Percentiles rank a stretch among this genome's conserved stretches.
Conservation (phyloP, 805 yeast species). For the Scheffersomyces spartinae region DNA sequence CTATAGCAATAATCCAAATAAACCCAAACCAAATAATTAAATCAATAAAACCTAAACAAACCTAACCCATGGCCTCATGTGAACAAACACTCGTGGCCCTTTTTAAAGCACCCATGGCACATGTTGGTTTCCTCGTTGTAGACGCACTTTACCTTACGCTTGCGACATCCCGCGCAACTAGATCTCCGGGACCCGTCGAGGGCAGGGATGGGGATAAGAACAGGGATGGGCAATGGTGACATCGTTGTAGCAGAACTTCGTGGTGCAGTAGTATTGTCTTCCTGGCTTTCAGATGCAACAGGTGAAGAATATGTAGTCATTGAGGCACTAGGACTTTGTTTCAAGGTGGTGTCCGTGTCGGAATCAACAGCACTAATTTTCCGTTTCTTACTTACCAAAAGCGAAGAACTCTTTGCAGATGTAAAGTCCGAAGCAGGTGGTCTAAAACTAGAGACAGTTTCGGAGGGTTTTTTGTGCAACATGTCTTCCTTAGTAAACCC, state of each 20-base stretch:
- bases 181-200: slow-evolving; percentile 14
- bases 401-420: too few relatives aligned
- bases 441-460: too few relatives aligned
- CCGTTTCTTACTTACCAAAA: too few relatives aligned
- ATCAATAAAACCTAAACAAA: too few relatives aligned
- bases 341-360: too few relatives aligned
- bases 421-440: too few relatives aligned
- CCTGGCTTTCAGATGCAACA: too few relatives aligned
- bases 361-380: too few relatives aligned
- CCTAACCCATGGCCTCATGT: slow-evolving; percentile 6
- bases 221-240: slow-evolving; percentile 1
- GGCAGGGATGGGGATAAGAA: slow-evolving; percentile 1
- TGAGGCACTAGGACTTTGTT: too few relatives aligned
- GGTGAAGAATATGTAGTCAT: too few relatives aligned
- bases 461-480: slow-evolving; percentile 21
- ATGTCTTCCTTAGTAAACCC: slow-evolving; percentile 60
- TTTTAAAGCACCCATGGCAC: slow-evolving; percentile 31
- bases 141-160: slow-evolving; percentile 32
- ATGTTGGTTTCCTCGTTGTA: slow-evolving; percentile 15
- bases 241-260: background rate
- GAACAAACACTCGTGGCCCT: slow-evolving; percentile 22
- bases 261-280: slow-evolving; percentile 5
- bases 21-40: too few relatives aligned
- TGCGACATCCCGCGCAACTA: slow-evolving; percentile 28
- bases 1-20: too few relatives aligned